Conservation (phyloP, 441 rosid genomes). For the Hura crepitans region DNA sequence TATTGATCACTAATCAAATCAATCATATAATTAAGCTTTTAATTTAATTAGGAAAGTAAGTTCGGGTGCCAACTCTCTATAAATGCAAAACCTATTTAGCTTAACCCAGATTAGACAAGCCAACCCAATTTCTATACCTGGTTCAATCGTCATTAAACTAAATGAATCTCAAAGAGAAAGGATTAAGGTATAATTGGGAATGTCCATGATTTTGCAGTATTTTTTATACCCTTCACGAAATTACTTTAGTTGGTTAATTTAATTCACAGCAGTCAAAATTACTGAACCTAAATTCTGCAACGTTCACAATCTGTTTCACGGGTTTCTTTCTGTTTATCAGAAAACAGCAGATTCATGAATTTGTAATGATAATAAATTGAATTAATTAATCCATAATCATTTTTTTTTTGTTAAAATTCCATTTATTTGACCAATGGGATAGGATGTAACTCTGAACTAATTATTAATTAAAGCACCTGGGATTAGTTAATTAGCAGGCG, state of each 20-base stretch:
- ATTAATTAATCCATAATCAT: not conserved
- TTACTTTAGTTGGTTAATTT: not conserved
- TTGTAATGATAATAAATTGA: not conserved
- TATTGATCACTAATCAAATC: not conserved
- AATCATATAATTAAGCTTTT: not conserved
- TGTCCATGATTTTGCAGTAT: not conserved
- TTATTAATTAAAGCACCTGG: too few relatives aligned
- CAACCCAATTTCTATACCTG: constrained; percentile 7
- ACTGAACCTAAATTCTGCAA: not conserved
- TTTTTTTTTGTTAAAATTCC: too few relatives aligned
- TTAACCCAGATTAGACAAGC: constrained; percentile 15
- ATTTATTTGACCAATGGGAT: too few relatives aligned
- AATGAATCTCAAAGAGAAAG: not conserved
- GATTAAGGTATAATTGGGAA: not conserved
- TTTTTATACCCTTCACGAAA: constrained; percentile 5
- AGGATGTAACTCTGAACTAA: not conserved
- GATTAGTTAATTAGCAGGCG: too few relatives aligned
- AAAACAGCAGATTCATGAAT: not conserved
- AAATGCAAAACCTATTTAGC: constrained; percentile 7
- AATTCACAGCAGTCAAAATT: not conserved
- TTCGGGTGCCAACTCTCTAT: constrained; percentile 14
- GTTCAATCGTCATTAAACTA: constrained; percentile 11
- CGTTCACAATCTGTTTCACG: not conserved
- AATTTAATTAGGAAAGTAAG: constrained; percentile 6
- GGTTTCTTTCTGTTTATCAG: not conserved